phyloP scores from a whole-genome alignment of 31 red algal species.

The Odonthalia washingtoniensis region DNA sequence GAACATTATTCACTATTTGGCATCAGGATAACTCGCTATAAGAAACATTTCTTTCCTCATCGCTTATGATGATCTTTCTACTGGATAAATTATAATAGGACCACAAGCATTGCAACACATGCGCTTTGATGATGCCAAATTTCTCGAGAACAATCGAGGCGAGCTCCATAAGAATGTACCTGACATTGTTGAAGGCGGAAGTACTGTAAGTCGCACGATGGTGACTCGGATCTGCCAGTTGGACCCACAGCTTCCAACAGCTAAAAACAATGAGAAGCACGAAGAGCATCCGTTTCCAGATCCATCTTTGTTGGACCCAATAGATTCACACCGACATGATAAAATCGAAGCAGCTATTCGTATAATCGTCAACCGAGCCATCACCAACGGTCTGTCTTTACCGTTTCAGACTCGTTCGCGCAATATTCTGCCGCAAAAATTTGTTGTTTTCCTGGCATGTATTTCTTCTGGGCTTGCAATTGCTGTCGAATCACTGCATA shows the following conservation, averaged over 20 bases:
- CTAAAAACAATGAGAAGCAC: too few relatives aligned
- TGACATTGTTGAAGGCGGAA: neutral
- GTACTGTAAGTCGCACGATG: neutral
- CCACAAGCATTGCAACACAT: conserved; percentile 5
- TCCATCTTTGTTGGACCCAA: too few relatives aligned
- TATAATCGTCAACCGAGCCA: too few relatives aligned
- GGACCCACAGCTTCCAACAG: too few relatives aligned
- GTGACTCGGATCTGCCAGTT: too few relatives aligned
- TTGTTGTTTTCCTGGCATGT: neutral
- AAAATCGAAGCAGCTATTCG: too few relatives aligned
- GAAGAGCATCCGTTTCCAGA: too few relatives aligned
- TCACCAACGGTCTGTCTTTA: too few relatives aligned
- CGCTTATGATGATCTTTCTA: neutral
- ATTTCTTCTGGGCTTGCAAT: conserved; percentile 10
- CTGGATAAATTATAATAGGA: neutral
- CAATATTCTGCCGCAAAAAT: too few relatives aligned
- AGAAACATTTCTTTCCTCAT: neutral
- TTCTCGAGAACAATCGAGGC: neutral
- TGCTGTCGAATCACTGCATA: conserved; percentile 1
- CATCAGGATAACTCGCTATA: neutral
- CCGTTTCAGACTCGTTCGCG: too few relatives aligned
- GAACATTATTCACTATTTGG: neutral
- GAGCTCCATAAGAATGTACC: neutral
- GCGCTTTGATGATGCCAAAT: neutral
- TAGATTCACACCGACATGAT: too few relatives aligned